Base-by-base conservation (phyloP, 345 rosid genomes). In the Lagerstroemia speciosa region DNA sequence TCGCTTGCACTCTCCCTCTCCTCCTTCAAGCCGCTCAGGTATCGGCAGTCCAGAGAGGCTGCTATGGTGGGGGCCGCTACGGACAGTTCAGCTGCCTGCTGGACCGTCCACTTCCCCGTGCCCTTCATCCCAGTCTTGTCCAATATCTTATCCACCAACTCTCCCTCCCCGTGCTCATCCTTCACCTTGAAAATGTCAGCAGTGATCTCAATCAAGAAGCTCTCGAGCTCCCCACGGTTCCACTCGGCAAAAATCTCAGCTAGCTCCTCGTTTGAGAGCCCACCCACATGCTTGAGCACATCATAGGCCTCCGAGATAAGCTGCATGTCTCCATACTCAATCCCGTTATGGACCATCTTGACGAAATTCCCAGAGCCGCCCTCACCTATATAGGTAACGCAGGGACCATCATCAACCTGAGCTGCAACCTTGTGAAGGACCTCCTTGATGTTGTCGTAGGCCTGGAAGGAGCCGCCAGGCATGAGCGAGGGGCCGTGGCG, bases 61-160 rank as follows among this genome's bases (percentile, higher is more conserved):
- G 97, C 98, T 15, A 93, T 93, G 0, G 97, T 93, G 0, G 99
- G 99, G 1, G 99, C 97, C 0, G 97, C 99, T 32, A 91, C 93
- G n/a, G 96, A 91, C 31, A 93, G 87, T 84, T 93, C 97, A 0
- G 98, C 97, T 2, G 98, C 97, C 73, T 91, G 97, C 78, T 93
- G 98, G 14, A 93, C 97, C 0, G 98, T 93, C 98, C 98, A 93
- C 75, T 93, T 93, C 19, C 98, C 98, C 0, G 98, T 91, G 19
- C 98, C 98, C 75, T 93, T 93, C 98, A 93, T 93, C 22, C 98
- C 98, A 0, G 98, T 93, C 81, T 93, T 93, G 69, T 93, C 98
- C 69, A 93, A 46, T 74, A 93, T 93, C 91, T 93, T 93, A 73
- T 93, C 98, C 2, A 93, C 98, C 76, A 93, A 80, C 68, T 81